phyloP scores from a whole-genome alignment of 177 flowering plant species.

The Vitis hybrid region DNA sequence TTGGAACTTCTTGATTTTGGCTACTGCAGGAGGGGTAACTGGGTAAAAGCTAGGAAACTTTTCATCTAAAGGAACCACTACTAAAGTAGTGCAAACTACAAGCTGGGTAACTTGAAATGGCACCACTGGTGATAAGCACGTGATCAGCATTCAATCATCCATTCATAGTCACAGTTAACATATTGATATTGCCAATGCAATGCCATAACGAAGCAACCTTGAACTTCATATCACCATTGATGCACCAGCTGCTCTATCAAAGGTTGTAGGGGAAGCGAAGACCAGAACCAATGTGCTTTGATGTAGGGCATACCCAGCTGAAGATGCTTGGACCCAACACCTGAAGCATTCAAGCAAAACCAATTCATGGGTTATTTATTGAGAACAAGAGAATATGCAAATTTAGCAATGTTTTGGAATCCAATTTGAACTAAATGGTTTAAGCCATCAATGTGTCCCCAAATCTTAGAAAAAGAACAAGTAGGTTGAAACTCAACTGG shows the following conservation, averaged over 20 bases:
- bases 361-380: neutral
- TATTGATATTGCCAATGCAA: neutral
- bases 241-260: slow-evolving; percentile 24
- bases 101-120: neutral
- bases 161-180: neutral
- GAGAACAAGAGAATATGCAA: neutral
- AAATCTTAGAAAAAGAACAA: no score
- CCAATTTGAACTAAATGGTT: no score
- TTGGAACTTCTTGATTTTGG: no score
- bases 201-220: neutral
- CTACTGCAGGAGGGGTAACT: no score
- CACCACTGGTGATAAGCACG: neutral
- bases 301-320: slow-evolving; percentile 78
- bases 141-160: slow-evolving; percentile 2
- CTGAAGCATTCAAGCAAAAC: slow-evolving; percentile 32
- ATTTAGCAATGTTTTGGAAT: no score
- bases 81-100: neutral
- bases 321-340: slow-evolving; percentile 80
- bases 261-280: slow-evolving; percentile 66
- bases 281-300: slow-evolving; percentile 76
- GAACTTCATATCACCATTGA: slow-evolving; percentile 28
- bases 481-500: no score
- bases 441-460: no score
- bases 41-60: no score
- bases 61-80: no score